Percentiles rank a stretch among this genome's conserved stretches.
These are phyloP conservation scores for Emmonsiellopsis sp. DNA, from an alignment of 2,329 filamentous ascomycete species.

Conservation along the genomic window DNA sequence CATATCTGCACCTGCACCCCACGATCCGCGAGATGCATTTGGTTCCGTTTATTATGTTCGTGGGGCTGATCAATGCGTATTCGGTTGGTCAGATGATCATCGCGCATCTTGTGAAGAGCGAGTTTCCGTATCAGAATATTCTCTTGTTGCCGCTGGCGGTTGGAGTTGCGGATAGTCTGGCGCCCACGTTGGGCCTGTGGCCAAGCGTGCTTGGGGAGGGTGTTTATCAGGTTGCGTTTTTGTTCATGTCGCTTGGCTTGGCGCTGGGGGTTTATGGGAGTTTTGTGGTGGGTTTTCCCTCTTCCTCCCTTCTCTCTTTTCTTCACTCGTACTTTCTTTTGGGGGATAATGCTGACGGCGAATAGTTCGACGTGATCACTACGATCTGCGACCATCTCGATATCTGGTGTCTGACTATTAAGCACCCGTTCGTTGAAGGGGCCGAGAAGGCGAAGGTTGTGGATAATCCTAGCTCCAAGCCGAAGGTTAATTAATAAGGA, in stretches of 20 bases:
- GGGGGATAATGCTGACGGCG: conserved; percentile 4
- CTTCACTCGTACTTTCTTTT: neutral
- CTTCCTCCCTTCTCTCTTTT: neutral
- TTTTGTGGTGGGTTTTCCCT: conserved; percentile 56
- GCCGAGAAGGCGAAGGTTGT: neutral
- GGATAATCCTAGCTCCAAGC: neutral
- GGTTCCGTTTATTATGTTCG: conserved; percentile 81
- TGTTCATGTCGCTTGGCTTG: conserved; percentile 78
- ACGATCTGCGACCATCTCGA: conserved; percentile 97
- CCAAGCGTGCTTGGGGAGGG: conserved; percentile 61
- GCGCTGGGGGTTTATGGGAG: conserved; percentile 90
- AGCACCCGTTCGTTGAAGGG: conserved; percentile 54
- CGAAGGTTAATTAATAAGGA: neutral
- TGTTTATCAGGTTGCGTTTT: conserved; percentile 82
- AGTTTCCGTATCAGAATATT: conserved; percentile 86
- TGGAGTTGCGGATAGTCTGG: conserved; percentile 71
- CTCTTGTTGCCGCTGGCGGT: conserved; percentile 66
- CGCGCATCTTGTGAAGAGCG: conserved; percentile 77
- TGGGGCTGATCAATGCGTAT: conserved; percentile 86
- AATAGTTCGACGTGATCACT: conserved; percentile 75
- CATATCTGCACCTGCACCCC: conserved; percentile 79
- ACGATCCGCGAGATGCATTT: conserved; percentile 72
- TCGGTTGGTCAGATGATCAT: conserved; percentile 93
- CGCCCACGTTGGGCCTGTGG: conserved; percentile 65
- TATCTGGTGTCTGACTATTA: conserved; percentile 97